Percentiles rank a stretch among this genome's conserved stretches.
These are phyloP conservation scores for Syncephalastrum contaminatum DNA, from an alignment of 371 early-diverging fungal genomes.

Conservation along the genomic window DNA sequence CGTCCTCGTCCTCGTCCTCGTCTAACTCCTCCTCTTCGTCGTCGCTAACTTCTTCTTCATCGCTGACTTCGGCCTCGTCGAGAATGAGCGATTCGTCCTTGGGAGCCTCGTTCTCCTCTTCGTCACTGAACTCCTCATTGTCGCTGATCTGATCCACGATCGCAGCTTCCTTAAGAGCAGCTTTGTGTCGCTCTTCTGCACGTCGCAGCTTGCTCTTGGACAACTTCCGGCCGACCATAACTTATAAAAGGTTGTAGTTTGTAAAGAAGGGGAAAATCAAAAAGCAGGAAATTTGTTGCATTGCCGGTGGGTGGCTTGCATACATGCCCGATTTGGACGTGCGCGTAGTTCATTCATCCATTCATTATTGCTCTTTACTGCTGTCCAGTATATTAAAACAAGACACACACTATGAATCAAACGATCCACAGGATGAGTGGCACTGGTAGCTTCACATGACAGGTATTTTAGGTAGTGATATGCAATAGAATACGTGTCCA, in stretches of 20 bases:
- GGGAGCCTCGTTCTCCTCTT: slow-evolving; percentile 1
- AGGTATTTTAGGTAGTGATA: too few relatives aligned
- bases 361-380: not conserved
- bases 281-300: slow-evolving; percentile 3
- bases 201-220: slow-evolving; percentile 11
- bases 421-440: too few relatives aligned
- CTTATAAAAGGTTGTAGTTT: slow-evolving; percentile 1
- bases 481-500: too few relatives aligned
- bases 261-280: not conserved
- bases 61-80: slow-evolving; percentile 8
- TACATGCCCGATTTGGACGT: too few relatives aligned
- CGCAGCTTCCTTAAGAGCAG: not conserved
- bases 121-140: slow-evolving; percentile 4
- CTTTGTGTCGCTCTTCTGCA: slow-evolving; percentile 4
- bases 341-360: not conserved
- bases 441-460: too few relatives aligned
- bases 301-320: too few relatives aligned
- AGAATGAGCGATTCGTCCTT: not conserved
- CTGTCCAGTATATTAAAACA: not conserved
- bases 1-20: slow-evolving; percentile 5
- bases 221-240: slow-evolving; percentile 10
- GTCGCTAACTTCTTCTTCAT: slow-evolving; percentile 47
- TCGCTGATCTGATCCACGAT: slow-evolving; percentile 3
- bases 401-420: too few relatives aligned
- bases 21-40: slow-evolving; percentile 53